Evolutionary conservation across 257 asterid species (phyloP), one percentile per base, ranked within the genome.

Genomic region (Dorcoceras hygrometricum): DNA sequence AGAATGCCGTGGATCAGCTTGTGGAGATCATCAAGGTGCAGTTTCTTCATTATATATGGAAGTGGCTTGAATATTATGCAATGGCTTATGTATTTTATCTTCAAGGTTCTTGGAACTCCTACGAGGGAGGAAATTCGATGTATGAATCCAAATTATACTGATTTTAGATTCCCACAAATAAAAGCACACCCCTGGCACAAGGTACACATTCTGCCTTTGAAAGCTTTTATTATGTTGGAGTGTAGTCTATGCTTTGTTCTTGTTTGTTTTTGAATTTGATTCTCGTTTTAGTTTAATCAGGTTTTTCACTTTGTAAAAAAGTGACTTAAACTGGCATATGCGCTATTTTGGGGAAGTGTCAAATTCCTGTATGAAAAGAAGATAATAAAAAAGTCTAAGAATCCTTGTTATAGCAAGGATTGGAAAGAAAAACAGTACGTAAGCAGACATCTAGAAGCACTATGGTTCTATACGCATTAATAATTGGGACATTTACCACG

Each of bases 171-270:
- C 82, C 98, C 98, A 62, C 98, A 89, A 81, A 82, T 83, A 43
- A 91, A 91, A 74, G 96, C 97, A 1, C 97, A 91, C 78, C 97
- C 97, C 39, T 91, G 98, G 98, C 98, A 90, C 81, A 90, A 90
- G 95, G 97, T 90, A 77, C 66, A 56, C 25, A 12, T 62, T 61
- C 69, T 48, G 0, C 46, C 26, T 20, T 62, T 46, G 69, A 23
- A 68, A 57, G 63, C 32, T 62, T 23, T 54, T 57, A 12, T 25
- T 11, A 23, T 31, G n/a, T 31, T 19, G 54, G 54, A 43, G 20
- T 29, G 64, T 51, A 72, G 60, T 61, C 20, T 29, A 61, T 23
- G 43, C 6, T 16, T 31, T 51, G 9, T 24, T 32, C 31, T 24
- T 43, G 24, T 43, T 39, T 60, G 24, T 9, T 66, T n/a, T 23